These are phyloP conservation scores for Earliella scabrosa DNA, from an alignment of 1,284 basidiomycete species.

Conservation along the genomic window DNA sequence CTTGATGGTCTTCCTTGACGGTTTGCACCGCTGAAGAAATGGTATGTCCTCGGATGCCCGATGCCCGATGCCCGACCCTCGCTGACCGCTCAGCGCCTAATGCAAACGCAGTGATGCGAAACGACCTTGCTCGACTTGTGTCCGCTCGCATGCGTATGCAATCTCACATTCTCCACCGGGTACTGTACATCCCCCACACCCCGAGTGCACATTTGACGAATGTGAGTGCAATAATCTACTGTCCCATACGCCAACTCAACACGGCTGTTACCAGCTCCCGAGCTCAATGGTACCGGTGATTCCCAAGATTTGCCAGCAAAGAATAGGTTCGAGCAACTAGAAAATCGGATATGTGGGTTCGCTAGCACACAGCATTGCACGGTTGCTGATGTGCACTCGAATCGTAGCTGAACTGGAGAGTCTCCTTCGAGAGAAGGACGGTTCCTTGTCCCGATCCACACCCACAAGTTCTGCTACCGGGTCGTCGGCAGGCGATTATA, in stretches of 20 bases:
- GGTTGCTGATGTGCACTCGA: too few relatives aligned
- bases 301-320: too few relatives aligned
- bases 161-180: conserved; percentile 60
- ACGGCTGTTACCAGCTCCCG: conserved; percentile 39
- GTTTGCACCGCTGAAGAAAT: conserved; percentile 32
- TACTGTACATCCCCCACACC: conserved; percentile 50
- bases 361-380: too few relatives aligned
- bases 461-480: conserved; percentile 1
- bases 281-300: conserved; percentile 34
- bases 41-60: conserved; percentile 25
- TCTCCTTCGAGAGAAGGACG: conserved; percentile 44
- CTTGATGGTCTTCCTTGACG: conserved; percentile 7
- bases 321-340: conserved; percentile 62
- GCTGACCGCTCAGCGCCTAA: conserved; percentile 17
- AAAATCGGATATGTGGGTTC: conserved; percentile 68
- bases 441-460: not conserved
- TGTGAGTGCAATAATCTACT: conserved; percentile 33
- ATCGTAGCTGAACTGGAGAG: conserved; percentile 70
- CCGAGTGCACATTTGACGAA: conserved; percentile 74
- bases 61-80: conserved; percentile 31
- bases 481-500: not conserved
- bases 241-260: not conserved
- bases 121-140: conserved; percentile 69
- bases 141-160: conserved; percentile 67
- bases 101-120: conserved; percentile 42